A percentile compares a stretch with the other conserved stretches of the same genome.
Conservation (phyloP, 1,139 yeast genomes). For the Hyphopichia burtonii region DNA sequence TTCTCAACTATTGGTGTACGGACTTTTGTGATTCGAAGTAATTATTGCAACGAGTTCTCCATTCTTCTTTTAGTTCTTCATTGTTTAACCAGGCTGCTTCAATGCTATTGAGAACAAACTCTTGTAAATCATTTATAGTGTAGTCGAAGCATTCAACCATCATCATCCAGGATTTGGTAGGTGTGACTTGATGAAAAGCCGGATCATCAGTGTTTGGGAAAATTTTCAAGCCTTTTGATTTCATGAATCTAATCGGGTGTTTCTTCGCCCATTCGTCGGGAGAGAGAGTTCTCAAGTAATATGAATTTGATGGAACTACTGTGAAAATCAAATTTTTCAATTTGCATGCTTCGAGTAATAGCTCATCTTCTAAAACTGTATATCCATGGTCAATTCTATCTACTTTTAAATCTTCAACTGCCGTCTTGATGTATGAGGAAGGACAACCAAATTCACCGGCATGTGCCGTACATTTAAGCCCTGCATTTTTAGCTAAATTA, state of each 20-base stretch:
- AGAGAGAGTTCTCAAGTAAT: conserved; percentile 17
- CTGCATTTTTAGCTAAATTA: conserved; percentile 14
- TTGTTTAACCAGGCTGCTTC: neutral
- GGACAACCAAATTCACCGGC: conserved; percentile 23
- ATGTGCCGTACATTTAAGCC: conserved; percentile 19
- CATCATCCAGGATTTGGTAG: conserved; percentile 22
- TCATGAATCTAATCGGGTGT: conserved; percentile 23
- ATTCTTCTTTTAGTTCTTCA: neutral
- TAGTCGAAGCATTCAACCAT: conserved; percentile 21
- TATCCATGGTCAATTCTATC: conserved; percentile 24
- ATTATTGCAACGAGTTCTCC: neutral
- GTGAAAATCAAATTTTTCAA: conserved; percentile 14
- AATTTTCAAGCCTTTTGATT: conserved; percentile 16
- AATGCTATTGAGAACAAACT: conserved; percentile 14
- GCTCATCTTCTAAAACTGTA: conserved; percentile 18
- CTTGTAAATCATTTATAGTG: conserved; percentile 11
- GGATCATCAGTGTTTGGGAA: conserved; percentile 27
- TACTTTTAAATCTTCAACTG: conserved; percentile 14
- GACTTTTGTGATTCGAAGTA: too few relatives aligned
- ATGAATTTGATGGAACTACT: conserved; percentile 24
- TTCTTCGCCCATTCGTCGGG: conserved; percentile 20
- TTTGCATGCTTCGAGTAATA: conserved; percentile 14
- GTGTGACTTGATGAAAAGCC: conserved; percentile 20
- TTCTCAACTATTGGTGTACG: too few relatives aligned
- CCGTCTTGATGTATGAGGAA: conserved; percentile 18